Percentiles rank a stretch among this genome's conserved stretches.
Evolutionary conservation across 768 basidiomycete genomes (phyloP).

Genomic region (Russula compacta): DNA sequence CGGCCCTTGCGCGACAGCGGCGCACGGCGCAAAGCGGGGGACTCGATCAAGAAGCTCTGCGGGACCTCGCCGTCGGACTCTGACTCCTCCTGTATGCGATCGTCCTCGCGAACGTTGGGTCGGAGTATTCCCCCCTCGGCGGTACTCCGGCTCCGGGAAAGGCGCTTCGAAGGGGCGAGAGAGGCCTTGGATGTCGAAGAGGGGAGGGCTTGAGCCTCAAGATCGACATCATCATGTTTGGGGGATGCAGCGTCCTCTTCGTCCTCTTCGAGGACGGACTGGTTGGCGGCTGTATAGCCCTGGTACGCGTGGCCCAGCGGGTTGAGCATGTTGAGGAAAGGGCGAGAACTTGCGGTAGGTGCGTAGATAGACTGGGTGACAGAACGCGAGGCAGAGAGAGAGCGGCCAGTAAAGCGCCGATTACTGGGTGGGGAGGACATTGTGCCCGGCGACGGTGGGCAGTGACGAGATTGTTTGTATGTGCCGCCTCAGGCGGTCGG

Average conservation of each 20-base stretch:
- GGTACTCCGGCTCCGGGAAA: constrained; percentile 57
- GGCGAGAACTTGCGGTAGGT: constrained; percentile 52
- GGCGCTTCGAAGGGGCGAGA: constrained; percentile 41
- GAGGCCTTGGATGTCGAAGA: constrained; percentile 26
- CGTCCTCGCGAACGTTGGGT: constrained; percentile 66
- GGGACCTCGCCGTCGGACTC: constrained; percentile 79
- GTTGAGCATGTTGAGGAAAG: constrained; percentile 77
- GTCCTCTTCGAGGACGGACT: constrained; percentile 65
- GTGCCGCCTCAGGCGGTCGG: not conserved
- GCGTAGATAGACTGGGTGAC: constrained; percentile 28
- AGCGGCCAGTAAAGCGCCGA: constrained; percentile 21
- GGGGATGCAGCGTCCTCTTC: constrained; percentile 42
- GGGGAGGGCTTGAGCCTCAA: constrained; percentile 45
- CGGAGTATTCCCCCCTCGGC: constrained; percentile 51
- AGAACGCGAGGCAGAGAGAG: constrained; percentile 21
- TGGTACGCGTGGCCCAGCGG: constrained; percentile 66
- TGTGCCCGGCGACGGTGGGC: not conserved
- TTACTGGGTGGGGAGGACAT: constrained; percentile 22
- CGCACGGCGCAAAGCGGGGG: constrained; percentile 29
- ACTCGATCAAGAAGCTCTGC: constrained; percentile 79
- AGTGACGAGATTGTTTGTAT: not conserved
- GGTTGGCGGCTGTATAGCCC: constrained; percentile 67
- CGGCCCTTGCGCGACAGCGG: constrained; percentile 29
- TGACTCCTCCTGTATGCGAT: constrained; percentile 48
- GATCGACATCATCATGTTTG: constrained; percentile 37